Percentiles rank a stretch among this genome's conserved stretches.
These are phyloP conservation scores for Rheum nobile DNA, from an alignment of 148 eudicot genomes.

Conservation along the genomic window DNA sequence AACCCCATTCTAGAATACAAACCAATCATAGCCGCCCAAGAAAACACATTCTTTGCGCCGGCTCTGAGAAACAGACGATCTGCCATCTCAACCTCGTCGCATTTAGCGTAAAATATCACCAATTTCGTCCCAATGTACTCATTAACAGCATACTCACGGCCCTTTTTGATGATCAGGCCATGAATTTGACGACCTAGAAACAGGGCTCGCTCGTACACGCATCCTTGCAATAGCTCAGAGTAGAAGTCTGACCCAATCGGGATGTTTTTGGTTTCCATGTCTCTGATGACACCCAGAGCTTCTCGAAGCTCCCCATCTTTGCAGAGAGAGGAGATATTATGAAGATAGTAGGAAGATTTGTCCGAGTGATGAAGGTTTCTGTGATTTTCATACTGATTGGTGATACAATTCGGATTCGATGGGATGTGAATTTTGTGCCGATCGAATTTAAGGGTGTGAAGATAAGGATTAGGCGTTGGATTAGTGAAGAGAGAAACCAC, in stretches of 20 bases:
- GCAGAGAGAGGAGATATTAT: constrained; percentile 15
- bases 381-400: constrained; percentile 12
- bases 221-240: constrained; percentile 40
- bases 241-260: constrained; percentile 28
- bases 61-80: constrained; percentile 19
- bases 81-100: constrained; percentile 25
- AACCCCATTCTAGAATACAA: constrained; percentile 28
- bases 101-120: constrained; percentile 48
- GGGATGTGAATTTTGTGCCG: constrained; percentile 10
- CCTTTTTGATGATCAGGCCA: constrained; percentile 35
- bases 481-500: constrained; percentile 15
- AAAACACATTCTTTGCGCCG: constrained; percentile 23
- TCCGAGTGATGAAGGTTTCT: background rate
- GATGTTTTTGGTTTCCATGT: constrained; percentile 18
- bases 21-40: constrained; percentile 53
- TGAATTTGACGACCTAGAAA: constrained; percentile 46
- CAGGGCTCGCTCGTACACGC: constrained; percentile 26
- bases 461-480: constrained; percentile 12
- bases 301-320: constrained; percentile 28
- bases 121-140: constrained; percentile 46
- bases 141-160: constrained; percentile 26
- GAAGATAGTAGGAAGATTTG: constrained; percentile 14
- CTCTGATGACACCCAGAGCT: constrained; percentile 23
- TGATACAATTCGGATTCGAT: constrained; percentile 12
- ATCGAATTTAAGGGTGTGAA: constrained; percentile 13